Conservation (phyloP, 495 filamentous ascomycete genomes). For the Hypoxylon perforatum region DNA sequence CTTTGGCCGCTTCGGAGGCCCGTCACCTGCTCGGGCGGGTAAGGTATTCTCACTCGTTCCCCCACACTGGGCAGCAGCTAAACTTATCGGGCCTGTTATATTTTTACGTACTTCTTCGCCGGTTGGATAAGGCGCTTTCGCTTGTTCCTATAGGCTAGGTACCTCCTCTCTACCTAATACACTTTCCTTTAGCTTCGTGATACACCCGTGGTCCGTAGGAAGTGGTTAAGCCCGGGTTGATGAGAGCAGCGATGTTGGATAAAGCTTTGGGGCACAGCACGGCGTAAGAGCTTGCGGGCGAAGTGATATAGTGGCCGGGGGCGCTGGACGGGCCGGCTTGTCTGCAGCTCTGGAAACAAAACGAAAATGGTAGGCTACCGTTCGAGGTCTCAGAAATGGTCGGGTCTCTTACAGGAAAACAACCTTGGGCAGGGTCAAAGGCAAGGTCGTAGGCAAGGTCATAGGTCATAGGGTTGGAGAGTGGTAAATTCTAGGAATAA, state of each 20-base stretch:
- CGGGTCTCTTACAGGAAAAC: conserved; percentile 27
- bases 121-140: conserved; percentile 7
- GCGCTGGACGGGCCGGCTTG: conserved; percentile 26
- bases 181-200: conserved; percentile 4
- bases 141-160: neutral
- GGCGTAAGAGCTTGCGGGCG: conserved; percentile 25
- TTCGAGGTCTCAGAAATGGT: conserved; percentile 31
- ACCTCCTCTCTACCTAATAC: neutral
- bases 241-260: conserved; percentile 10
- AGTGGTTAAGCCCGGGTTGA: conserved; percentile 6
- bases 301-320: conserved; percentile 18
- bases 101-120: conserved; percentile 30
- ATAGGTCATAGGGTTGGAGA: conserved; percentile 13
- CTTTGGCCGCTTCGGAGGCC: conserved; percentile 40
- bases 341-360: conserved; percentile 31
- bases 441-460: conserved; percentile 11
- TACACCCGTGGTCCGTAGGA: neutral
- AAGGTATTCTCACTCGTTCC: conserved; percentile 33
- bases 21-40: conserved; percentile 39
- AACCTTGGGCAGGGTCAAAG: conserved; percentile 24
- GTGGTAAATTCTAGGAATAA: conserved; percentile 26
- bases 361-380: conserved; percentile 34
- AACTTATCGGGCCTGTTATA: conserved; percentile 34
- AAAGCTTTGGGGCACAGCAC: conserved; percentile 22
- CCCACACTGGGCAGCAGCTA: conserved; percentile 37